Conservation (phyloP, 495 filamentous ascomycete genomes). For the Pyrenula massariospora region DNA sequence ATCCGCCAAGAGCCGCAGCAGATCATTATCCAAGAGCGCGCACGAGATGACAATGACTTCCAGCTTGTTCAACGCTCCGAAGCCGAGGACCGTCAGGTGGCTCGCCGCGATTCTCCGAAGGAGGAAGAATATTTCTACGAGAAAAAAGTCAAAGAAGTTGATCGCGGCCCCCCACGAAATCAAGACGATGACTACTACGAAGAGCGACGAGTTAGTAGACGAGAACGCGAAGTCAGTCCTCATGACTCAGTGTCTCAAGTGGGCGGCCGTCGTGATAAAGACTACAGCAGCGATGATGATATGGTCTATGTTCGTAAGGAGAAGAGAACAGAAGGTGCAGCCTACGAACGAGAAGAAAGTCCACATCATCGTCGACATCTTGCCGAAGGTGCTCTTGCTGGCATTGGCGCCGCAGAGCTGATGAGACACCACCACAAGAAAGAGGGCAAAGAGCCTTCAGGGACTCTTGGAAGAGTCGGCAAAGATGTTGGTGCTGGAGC, state of each 20-base stretch:
- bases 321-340: conserved; percentile 7
- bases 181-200: conserved; percentile 56
- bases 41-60: conserved; percentile 57
- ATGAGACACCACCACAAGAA: conserved; percentile 54
- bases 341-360: conserved; percentile 39
- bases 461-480: conserved; percentile 50
- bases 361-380: conserved; percentile 61
- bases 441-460: conserved; percentile 43
- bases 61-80: conserved; percentile 59
- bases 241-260: conserved; percentile 47
- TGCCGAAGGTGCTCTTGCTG: conserved; percentile 77
- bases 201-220: conserved; percentile 35
- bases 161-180: conserved; percentile 23
- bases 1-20: conserved; percentile 60
- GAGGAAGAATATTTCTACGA: conserved; percentile 20
- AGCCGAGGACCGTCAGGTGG: conserved; percentile 30
- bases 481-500: conserved; percentile 70
- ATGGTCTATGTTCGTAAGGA: conserved; percentile 47
- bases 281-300: conserved; percentile 54
- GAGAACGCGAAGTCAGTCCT: conserved; percentile 47
- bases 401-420: conserved; percentile 63
- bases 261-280: conserved; percentile 21
- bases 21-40: conserved; percentile 64
- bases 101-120: conserved; percentile 14
- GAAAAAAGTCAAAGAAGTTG: conserved; percentile 8